A percentile compares a stretch with the other conserved stretches of the same genome.
phyloP scores from a whole-genome alignment of 2,329 filamentous ascomycete genomes.

The Fonsecaea monophora region DNA sequence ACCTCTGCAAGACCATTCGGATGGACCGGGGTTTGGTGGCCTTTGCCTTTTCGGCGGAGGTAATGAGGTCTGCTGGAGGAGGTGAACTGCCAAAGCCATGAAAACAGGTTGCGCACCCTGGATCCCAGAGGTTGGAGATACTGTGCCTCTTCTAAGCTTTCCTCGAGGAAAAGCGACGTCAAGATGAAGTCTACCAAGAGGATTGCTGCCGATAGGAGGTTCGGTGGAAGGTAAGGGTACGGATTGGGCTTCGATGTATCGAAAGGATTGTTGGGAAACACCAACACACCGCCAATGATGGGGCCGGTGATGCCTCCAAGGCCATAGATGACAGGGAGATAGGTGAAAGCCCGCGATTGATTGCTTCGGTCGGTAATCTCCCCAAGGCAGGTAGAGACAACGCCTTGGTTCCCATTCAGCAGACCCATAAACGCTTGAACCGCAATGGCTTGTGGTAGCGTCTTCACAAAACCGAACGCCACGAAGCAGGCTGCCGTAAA shows the following conservation, averaged over 20 bases:
- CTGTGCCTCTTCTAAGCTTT: slow-evolving; percentile 75
- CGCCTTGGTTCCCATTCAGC: slow-evolving; percentile 92
- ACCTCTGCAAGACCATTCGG: slow-evolving; percentile 20
- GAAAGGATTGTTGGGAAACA: slow-evolving; percentile 67
- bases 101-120: slow-evolving; percentile 66
- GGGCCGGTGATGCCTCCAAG: slow-evolving; percentile 92
- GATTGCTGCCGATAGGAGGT: slow-evolving; percentile 76
- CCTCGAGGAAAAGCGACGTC: slow-evolving; percentile 81
- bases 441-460: slow-evolving; percentile 80
- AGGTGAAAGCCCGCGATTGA: slow-evolving; percentile 91
- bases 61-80: slow-evolving; percentile 66
- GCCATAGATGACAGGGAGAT: slow-evolving; percentile 94
- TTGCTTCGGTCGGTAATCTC: slow-evolving; percentile 96
- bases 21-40: slow-evolving; percentile 20
- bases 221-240: slow-evolving; percentile 86
- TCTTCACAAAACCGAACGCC: slow-evolving; percentile 84
- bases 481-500: slow-evolving; percentile 81
- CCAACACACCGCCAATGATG: slow-evolving; percentile 83
- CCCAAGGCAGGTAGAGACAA: slow-evolving; percentile 90
- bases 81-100: slow-evolving; percentile 74
- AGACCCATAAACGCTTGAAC: slow-evolving; percentile 91
- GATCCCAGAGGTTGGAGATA: slow-evolving; percentile 66
- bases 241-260: slow-evolving; percentile 58
- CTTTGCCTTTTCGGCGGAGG: slow-evolving; percentile 47
- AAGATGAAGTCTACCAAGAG: slow-evolving; percentile 75